Base-by-base conservation (phyloP, 2,329 filamentous ascomycete species). In the Cercospora brassicicola region DNA sequence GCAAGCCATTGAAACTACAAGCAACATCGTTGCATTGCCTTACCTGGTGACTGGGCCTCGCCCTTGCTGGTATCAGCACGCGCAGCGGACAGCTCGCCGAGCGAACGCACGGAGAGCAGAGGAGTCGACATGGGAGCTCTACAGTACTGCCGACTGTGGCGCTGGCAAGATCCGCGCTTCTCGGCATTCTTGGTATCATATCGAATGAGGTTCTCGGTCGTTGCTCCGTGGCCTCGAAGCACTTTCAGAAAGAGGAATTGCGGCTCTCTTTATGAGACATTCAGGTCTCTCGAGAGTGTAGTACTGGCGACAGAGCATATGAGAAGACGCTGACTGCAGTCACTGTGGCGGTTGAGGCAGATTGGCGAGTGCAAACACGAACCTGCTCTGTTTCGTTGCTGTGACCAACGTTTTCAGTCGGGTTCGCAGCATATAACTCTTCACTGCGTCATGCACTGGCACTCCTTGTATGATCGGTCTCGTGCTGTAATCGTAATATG, bases 1-100 rank as follows among this genome's bases (percentile, higher is more conserved):
- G 28, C 9, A 18, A 36, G 55, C 30, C 30, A 23, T 53, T 11
- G 26, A 28, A 30, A 26, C 18, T 7, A 31, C 55, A 59, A 59
- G 55, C 55, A 59, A 59, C 13, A 59, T 59, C 55, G 55, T 36
- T 59, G 55, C 30, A 31, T 59, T 20, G 55, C 55, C 11, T 36
- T 59, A 59, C 55, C 28, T 59, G 55, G 55, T 36, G 55, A 63
- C 39, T 18, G 55, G 33, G 62, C 30, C 55, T 33, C 45, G 39
- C 33, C 59, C 33, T 45, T 48, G 39, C 59, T 26, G 26, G 20
- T 11, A 30, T 61, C 33, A 42, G 2, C 59, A 18, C 31, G 28
- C 55, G 55, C 55, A 26, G 11, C 30, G 28, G 55, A 31, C 26
- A 26, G 55, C 30, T 33, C 55, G 55, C 55, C 55, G n/a, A 57